Base-by-base conservation (phyloP, 2,329 filamentous ascomycete species). In the Penicillium italicum region DNA sequence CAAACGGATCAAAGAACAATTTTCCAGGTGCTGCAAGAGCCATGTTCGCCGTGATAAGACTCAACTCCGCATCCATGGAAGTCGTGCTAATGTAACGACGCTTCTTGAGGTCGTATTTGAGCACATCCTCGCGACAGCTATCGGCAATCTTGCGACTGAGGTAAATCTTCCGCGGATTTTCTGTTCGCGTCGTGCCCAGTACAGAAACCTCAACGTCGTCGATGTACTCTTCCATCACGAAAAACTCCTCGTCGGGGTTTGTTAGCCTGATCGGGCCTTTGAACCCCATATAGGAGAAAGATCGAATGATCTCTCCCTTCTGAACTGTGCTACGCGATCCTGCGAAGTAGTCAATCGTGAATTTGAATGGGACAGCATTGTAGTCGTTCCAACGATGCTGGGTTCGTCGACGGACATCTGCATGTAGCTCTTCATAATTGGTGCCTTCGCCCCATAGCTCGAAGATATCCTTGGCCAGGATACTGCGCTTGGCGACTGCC, bases 1-100 rank as follows among this genome's bases (percentile, higher is more conserved):
- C 91, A 69, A 99, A 99, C 0, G 94, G 94, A 65, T 99, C 94
- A 67, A 93, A 97, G 66, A 96, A 90, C 2, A 97, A 71, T 69
- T 90, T 95, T 0, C 91, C 93, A 0, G 91, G 89, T 0, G 79
- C 86, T 0, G 91, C 91, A 14, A 90, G 83, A 0, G 90, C 90
- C 63, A 99, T 85, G 68, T 97, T 99, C 1, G 93, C 94, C 0
- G 92, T 97, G 22, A 99, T 79, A 1, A 99, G 81, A 12, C 91
- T 90, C 41, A 99, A 80, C 72, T 97, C 94, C 0, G 93, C 89
- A 70, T 99, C 94, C 94, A 99, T 97, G 43, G 90, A 94, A 0
- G 94, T 99, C 0, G 93, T 97, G 63, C 89, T 91, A 66, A 99
- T 97, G 70, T 99, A 99, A 37, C 83, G 82, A 28, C 94, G 81